phyloP scores from a whole-genome alignment of 2,329 filamentous ascomycete species.

The Dactylonectria macrodidyma region DNA sequence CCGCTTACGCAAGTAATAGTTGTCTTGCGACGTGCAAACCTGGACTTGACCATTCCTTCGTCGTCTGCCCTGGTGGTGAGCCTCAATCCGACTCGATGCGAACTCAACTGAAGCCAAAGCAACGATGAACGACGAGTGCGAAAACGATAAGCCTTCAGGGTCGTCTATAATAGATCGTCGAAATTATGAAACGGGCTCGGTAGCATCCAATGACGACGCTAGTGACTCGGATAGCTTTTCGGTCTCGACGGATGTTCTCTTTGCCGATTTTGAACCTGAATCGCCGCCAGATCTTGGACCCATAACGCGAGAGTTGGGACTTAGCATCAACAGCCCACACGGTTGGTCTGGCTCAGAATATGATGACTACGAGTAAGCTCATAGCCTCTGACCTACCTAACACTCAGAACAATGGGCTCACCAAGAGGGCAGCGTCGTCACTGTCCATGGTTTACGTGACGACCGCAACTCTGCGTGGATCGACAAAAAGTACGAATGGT shows the following conservation, averaged over 20 bases:
- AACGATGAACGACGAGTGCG: not conserved
- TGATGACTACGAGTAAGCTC: constrained; percentile 17
- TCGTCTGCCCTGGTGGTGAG: not conserved
- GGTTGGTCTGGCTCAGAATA: not conserved
- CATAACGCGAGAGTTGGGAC: not conserved
- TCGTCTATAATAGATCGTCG: not conserved
- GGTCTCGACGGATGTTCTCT: not conserved
- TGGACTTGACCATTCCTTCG: not conserved
- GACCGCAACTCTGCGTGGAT: constrained; percentile 26
- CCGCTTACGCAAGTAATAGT: not conserved
- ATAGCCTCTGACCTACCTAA: not conserved
- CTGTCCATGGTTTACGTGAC: constrained; percentile 30
- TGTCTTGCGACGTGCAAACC: not conserved
- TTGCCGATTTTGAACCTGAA: not conserved
- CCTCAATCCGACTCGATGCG: not conserved
- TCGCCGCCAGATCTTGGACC: not conserved
- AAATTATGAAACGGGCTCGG: not conserved
- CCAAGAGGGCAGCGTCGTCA: constrained; percentile 20
- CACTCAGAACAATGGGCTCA: not conserved
- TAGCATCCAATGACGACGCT: not conserved
- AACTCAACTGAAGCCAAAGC: not conserved
- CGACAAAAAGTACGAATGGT: not conserved
- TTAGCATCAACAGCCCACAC: not conserved
- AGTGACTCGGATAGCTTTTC: not conserved
- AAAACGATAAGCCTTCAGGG: not conserved